Base-by-base conservation (phyloP, 2,329 filamentous ascomycete genomes). In the Talaromyces sp. region DNA sequence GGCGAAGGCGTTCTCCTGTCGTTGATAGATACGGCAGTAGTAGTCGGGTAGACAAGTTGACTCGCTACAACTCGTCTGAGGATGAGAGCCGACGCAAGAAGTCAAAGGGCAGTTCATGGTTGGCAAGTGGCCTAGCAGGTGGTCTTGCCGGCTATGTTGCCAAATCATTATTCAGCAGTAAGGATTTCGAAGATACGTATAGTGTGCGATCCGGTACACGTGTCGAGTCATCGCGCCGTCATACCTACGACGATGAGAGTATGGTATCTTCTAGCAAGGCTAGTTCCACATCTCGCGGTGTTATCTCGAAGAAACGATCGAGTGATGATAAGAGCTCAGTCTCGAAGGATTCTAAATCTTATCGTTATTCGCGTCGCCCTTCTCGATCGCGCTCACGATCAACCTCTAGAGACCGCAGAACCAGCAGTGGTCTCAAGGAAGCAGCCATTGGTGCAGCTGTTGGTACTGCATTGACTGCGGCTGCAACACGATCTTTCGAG, bases 121-220 rank as follows among this genome's bases (percentile, higher is more conserved):
- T 87, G 29, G 84, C 82, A 17, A 82, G 82, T 36, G 83, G 85
- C 19, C 74, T 88, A 15, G 84, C 83, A 62, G 82, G 82, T 38
- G 83, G 85, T 22, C 75, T 88, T 15, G 84, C 83, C 60, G 85
- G 82, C 4, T 83, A 84, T 64, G 84, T 83, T 58, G 83, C 83
- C 2, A 84, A 85, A 70, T 82, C 83, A 2, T 70, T 88, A 13
- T 85, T 83, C 69, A 81, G 78, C 54, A 79, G 78, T 56, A 78
- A 85, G 65, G 83, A 86, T 61, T 87, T 86, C 67, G 83, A 87
- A 68, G 86, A 88, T 70, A 85, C 84, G 0, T 86, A 88, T 68
- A 87, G 83, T 69, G 79, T 86, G 69, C 84, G 83, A 64, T 84
- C 84, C 63, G 85, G 86, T 19, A 81, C 79, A 25, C 72, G 74